A percentile compares a stretch with the other conserved stretches of the same genome.
These are phyloP conservation scores for Exutisphaerella laricina DNA, from an alignment of 2,329 filamentous ascomycete species.

Conservation along the genomic window DNA sequence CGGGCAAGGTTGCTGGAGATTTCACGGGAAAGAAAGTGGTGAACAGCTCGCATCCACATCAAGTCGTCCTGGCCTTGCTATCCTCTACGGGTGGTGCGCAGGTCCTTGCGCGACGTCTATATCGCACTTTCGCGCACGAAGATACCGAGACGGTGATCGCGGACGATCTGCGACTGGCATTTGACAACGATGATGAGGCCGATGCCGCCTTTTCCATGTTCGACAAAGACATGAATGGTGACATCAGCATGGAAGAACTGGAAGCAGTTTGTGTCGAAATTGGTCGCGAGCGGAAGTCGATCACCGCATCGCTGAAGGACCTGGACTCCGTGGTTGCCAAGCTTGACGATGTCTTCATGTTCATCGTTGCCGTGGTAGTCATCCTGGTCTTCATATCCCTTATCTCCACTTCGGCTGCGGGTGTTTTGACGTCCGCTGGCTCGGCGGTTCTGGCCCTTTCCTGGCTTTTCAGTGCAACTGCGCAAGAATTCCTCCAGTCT, in stretches of 20 bases:
- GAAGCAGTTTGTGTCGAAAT: conserved; percentile 93
- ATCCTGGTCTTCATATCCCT: conserved; percentile 83
- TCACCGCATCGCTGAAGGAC: conserved; percentile 90
- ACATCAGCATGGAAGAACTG: conserved; percentile 92
- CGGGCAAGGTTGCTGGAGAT: conserved; percentile 80
- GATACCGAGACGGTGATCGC: conserved; percentile 69
- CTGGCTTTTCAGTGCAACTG: conserved; percentile 88
- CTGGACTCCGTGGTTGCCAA: conserved; percentile 89
- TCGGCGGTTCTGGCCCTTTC: conserved; percentile 82
- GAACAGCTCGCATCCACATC: conserved; percentile 70
- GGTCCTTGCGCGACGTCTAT: conserved; percentile 78
- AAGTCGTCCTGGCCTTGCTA: conserved; percentile 75
- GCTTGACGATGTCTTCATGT: conserved; percentile 81
- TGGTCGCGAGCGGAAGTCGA: conserved; percentile 88
- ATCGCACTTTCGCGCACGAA: conserved; percentile 74
- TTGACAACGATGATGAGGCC: conserved; percentile 76
- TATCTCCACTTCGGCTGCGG: conserved; percentile 83
- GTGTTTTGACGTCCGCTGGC: conserved; percentile 82
- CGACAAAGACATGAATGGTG: conserved; percentile 93
- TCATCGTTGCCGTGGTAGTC: conserved; percentile 75
- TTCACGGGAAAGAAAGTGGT: conserved; percentile 71
- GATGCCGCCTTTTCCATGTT: conserved; percentile 87
- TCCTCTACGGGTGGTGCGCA: conserved; percentile 68
- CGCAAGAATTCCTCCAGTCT: conserved; percentile 90
- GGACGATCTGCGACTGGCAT: conserved; percentile 73